Conservation (phyloP, 768 basidiomycete genomes). For the Epithele typhae region DNA sequence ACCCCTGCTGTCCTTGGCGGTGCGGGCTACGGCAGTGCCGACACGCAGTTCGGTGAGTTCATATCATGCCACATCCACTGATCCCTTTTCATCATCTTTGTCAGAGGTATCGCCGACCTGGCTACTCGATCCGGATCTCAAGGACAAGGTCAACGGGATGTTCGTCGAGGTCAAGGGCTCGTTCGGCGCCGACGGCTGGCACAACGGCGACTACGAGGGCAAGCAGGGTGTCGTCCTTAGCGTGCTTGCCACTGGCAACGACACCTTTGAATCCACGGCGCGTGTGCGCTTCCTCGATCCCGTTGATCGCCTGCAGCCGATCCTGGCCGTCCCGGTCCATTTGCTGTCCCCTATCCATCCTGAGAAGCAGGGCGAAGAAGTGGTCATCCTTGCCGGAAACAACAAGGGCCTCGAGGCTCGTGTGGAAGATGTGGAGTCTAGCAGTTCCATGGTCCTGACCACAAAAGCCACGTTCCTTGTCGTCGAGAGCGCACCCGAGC, state of each 20-base stretch:
- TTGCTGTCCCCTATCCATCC: constrained; percentile 22
- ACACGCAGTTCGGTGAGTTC: constrained; percentile 9
- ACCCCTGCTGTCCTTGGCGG: constrained; percentile 14
- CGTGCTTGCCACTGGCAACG: constrained; percentile 21
- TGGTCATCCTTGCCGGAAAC: constrained; percentile 17
- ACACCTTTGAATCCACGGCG: constrained; percentile 18
- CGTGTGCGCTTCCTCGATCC: constrained; percentile 21
- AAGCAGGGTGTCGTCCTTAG: constrained; percentile 21
- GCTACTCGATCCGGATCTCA: constrained; percentile 18
- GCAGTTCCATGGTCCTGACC: constrained; percentile 8
- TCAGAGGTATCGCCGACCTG: constrained; percentile 20
- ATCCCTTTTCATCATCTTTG: too few species aligned
- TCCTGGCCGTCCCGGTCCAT: constrained; percentile 20
- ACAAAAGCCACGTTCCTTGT: constrained; percentile 16
- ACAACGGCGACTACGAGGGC: constrained; percentile 25
- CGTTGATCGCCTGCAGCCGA: constrained; percentile 12
- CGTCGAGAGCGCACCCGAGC: constrained; percentile 14
- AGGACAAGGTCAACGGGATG: constrained; percentile 16
- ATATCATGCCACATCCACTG: not conserved
- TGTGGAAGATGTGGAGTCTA: constrained; percentile 16
- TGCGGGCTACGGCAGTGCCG: constrained; percentile 1
- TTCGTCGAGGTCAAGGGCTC: constrained; percentile 20
- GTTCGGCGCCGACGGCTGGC: constrained; percentile 17
- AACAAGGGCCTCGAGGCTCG: constrained; percentile 16
- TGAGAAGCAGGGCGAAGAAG: constrained; percentile 14